Evolutionary conservation across 139 green algal species (phyloP).

Genomic region (Gonium pectorale): DNA sequence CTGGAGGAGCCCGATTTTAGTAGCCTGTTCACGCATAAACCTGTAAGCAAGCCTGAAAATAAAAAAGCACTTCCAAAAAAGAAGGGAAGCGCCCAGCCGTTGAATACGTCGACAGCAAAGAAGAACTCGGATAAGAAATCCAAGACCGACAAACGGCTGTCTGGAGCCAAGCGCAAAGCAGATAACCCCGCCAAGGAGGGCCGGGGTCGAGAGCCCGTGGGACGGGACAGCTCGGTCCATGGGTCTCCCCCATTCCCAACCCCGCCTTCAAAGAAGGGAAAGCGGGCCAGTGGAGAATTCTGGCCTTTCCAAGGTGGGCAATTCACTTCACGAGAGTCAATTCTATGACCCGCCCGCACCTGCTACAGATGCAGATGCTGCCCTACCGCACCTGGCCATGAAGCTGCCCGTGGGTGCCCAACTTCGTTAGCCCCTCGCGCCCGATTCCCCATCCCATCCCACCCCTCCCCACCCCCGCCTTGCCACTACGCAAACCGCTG

Average conservation of each 20-base stretch:
- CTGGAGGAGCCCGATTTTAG: no score
- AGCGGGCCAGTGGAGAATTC: neutral
- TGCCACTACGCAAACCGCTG: no score
- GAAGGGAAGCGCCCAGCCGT: no score
- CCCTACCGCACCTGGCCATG: neutral
- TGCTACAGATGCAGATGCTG: neutral
- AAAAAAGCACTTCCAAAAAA: no score
- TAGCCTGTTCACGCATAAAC: no score
- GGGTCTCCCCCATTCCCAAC: no score
- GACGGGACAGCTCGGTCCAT: neutral
- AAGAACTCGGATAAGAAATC: neutral
- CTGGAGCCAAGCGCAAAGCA: neutral
- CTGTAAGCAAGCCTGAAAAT: no score
- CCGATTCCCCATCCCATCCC: no score
- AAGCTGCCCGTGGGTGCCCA: neutral
- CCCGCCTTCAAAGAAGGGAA: slow-evolving; percentile 1
- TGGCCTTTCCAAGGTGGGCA: slow-evolving; percentile 4
- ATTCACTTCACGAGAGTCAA: neutral
- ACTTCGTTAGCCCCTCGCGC: no score
- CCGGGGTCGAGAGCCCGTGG: neutral
- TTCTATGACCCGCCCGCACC: neutral
- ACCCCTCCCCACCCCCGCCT: no score
- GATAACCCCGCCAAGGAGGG: neutral
- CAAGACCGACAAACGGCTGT: neutral
- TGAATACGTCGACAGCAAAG: no score